A percentile compares a stretch with the other conserved stretches of the same genome.
These are phyloP conservation scores for Saccharomycopsis vini DNA, from an alignment of 805 yeast genomes.

Conservation along the genomic window DNA sequence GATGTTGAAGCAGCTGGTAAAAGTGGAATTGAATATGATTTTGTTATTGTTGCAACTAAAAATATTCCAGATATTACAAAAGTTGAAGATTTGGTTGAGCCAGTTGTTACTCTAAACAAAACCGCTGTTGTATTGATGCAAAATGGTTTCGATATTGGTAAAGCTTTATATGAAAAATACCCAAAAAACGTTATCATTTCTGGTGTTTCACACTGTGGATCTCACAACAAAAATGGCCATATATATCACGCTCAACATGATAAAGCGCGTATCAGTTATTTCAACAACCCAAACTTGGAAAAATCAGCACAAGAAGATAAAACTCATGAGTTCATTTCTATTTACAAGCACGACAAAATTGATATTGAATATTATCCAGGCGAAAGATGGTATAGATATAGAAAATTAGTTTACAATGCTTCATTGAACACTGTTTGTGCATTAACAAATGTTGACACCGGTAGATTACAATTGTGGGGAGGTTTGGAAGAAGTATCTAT, in stretches of 20 bases:
- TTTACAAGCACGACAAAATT: constrained; percentile 39
- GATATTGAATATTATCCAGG: constrained; percentile 33
- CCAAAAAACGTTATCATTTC: constrained; percentile 45
- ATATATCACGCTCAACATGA: constrained; percentile 46
- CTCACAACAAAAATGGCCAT: constrained; percentile 42
- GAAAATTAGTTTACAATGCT: constrained; percentile 62
- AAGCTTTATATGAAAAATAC: constrained; percentile 41
- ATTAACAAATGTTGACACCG: constrained; percentile 49
- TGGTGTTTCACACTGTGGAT: constrained; percentile 56
- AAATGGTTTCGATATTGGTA: constrained; percentile 59
- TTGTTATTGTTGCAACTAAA: constrained; percentile 55
- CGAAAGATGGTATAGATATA: constrained; percentile 48
- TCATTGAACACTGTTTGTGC: constrained; percentile 56
- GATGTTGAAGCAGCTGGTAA: constrained; percentile 36
- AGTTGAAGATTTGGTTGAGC: constrained; percentile 43
- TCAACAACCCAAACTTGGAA: constrained; percentile 34
- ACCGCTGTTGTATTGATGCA: constrained; percentile 51
- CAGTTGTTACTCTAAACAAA: constrained; percentile 36
- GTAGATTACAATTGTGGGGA: constrained; percentile 40
- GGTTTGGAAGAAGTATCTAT: constrained; percentile 31
- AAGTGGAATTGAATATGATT: constrained; percentile 37
- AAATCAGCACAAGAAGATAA: constrained; percentile 34
- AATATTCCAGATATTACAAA: constrained; percentile 56
- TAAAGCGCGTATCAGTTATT: constrained; percentile 40
- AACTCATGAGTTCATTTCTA: constrained; percentile 30